A percentile compares a stretch with the other conserved stretches of the same genome.
Conservation (phyloP, 257 asterid genomes). For the Nicotiana benthamiana region DNA sequence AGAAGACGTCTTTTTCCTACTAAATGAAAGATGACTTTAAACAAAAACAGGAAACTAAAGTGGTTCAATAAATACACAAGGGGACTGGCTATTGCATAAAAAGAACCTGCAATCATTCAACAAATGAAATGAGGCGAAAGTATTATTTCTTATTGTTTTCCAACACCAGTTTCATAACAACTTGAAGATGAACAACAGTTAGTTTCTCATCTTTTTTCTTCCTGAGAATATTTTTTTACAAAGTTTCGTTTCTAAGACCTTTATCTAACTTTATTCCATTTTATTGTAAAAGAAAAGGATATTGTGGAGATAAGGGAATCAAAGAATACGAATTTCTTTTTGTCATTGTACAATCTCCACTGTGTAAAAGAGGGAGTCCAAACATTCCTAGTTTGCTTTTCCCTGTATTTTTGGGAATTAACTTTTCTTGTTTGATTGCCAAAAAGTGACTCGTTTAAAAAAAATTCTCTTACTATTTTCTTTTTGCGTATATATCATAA, state of each 20-base stretch:
- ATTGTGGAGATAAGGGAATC: conserved; percentile 22
- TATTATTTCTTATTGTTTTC: not conserved
- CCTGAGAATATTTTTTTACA: not conserved
- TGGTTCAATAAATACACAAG: no score
- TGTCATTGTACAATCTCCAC: conserved; percentile 16
- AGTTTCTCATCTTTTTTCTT: not conserved
- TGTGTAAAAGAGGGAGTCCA: conserved; percentile 11
- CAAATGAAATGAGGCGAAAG: no score
- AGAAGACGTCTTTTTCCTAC: no score
- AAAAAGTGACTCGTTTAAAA: not conserved
- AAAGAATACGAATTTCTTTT: conserved; percentile 27
- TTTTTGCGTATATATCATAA: not conserved
- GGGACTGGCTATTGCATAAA: no score
- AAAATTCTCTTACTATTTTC: not conserved
- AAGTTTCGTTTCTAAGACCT: not conserved
- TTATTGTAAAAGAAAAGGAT: not conserved
- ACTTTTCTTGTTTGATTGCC: not conserved
- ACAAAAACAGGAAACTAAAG: no score
- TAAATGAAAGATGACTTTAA: no score
- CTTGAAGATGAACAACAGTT: not conserved
- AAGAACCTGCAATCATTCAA: no score
- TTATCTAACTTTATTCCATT: conserved; percentile 15
- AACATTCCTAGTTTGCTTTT: not conserved
- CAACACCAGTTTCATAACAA: not conserved
- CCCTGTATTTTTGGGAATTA: conserved; percentile 1